Conservation (phyloP, 441 rosid species). For the Pelargonium myrrhifolium region DNA sequence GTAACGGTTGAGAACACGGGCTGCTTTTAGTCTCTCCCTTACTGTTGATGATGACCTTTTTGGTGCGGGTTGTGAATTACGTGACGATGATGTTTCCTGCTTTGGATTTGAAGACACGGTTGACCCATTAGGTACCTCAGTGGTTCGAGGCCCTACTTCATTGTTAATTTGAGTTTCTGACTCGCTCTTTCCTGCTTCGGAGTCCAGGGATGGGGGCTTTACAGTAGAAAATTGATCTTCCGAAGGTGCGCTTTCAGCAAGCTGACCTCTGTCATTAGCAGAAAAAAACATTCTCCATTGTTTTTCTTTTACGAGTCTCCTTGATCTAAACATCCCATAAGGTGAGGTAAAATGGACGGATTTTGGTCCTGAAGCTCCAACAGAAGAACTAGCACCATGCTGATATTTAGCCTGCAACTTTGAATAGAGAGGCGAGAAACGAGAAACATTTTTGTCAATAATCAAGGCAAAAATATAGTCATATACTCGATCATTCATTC, state of each 20-base stretch:
- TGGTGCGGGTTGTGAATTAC: constrained; percentile 16
- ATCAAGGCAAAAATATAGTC: constrained; percentile 3
- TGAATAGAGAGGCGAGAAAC: not conserved
- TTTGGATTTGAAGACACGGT: constrained; percentile 19
- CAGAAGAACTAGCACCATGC: constrained; percentile 21
- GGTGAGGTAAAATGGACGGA: constrained; percentile 17
- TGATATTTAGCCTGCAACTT: constrained; percentile 33
- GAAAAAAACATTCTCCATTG: constrained; percentile 30
- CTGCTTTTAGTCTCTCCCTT: constrained; percentile 73
- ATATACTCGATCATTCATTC: not conserved
- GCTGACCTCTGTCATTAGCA: constrained; percentile 33
- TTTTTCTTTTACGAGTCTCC: constrained; percentile 22
- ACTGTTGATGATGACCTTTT: constrained; percentile 61
- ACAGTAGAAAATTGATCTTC: constrained; percentile 18
- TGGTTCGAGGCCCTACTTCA: constrained; percentile 18
- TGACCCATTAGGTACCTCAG: constrained; percentile 33
- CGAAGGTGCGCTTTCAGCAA: constrained; percentile 26
- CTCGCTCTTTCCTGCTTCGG: constrained; percentile 14
- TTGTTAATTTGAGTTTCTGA: constrained; percentile 11
- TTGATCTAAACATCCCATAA: constrained; percentile 21
- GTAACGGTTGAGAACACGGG: constrained; percentile 58
- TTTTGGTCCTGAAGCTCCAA: constrained; percentile 24
- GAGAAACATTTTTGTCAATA: constrained; percentile 13
- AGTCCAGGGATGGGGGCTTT: constrained; percentile 21
- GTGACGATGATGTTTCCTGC: constrained; percentile 5